Evolutionary conservation across 306 rosid species (phyloP).

Genomic region (Coriaria nepalensis): DNA sequence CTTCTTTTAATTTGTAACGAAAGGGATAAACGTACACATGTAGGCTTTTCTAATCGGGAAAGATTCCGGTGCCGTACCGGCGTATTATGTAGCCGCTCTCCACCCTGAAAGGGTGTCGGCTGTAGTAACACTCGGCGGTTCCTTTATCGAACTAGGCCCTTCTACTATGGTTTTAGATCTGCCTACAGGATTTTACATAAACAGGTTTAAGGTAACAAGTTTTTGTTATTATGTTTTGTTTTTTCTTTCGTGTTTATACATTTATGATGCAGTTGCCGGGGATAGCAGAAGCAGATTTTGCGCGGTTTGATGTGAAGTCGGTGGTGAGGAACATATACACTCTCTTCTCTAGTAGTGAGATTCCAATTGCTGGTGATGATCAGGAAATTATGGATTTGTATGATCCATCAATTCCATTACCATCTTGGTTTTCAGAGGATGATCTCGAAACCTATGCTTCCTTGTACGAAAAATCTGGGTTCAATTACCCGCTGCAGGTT

Average conservation of each 20-base stretch:
- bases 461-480: conserved; percentile 21
- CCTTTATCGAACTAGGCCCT: too few relatives aligned
- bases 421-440: conserved; percentile 47
- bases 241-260: too few relatives aligned
- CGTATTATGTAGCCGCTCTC: too few relatives aligned
- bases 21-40: too few relatives aligned
- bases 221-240: background rate
- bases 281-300: conserved; percentile 44
- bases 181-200: too few relatives aligned
- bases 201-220: background rate
- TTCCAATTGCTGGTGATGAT: conserved; percentile 33
- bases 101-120: too few relatives aligned
- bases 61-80: too few relatives aligned
- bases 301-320: conserved; percentile 38
- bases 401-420: conserved; percentile 38
- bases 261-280: conserved; percentile 26
- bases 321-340: conserved; percentile 40
- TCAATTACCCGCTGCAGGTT: conserved; percentile 33
- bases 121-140: too few relatives aligned
- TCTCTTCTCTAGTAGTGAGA: conserved; percentile 41
- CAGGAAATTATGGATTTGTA: conserved; percentile 56
- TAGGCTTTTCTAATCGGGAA: too few relatives aligned
- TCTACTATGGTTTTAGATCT: too few relatives aligned
- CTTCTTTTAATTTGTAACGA: too few relatives aligned
- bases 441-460: conserved; percentile 34